Percentiles rank a stretch among this genome's conserved stretches.
Evolutionary conservation across 345 rosid species (phyloP).

Genomic region (Laguncularia racemosa): DNA sequence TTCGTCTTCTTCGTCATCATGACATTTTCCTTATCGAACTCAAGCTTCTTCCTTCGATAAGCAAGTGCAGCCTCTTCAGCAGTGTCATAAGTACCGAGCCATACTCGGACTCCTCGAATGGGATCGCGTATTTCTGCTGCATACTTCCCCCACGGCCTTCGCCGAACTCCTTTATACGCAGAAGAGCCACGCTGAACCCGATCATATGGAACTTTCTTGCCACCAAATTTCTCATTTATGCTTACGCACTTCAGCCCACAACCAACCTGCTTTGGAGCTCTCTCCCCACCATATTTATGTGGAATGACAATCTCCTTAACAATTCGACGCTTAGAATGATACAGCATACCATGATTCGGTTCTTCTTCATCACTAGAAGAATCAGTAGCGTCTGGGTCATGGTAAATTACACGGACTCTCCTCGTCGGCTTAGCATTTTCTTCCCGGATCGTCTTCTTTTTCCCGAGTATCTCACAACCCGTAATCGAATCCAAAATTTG

Average conservation of each 20-base stretch:
- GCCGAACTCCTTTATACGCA: conserved; percentile 33
- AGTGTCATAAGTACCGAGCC: conserved; percentile 49
- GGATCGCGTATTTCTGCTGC: conserved; percentile 51
- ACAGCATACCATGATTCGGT: not conserved
- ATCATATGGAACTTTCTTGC: conserved; percentile 1
- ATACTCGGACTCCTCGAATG: conserved; percentile 23
- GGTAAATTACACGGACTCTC: conserved; percentile 29
- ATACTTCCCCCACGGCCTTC: conserved; percentile 46
- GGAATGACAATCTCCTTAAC: conserved; percentile 25
- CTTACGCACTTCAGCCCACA: not conserved
- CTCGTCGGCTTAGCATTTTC: conserved; percentile 2
- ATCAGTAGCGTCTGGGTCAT: conserved; percentile 45
- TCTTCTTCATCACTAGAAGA: conserved; percentile 36
- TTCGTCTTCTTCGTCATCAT: conserved; percentile 9
- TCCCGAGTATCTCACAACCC: conserved; percentile 2
- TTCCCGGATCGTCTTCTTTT: conserved; percentile 5
- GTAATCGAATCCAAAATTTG: conserved; percentile 12
- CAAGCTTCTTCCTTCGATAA: conserved; percentile 29
- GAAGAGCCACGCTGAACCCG: conserved; percentile 5
- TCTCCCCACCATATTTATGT: not conserved
- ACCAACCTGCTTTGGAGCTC: not conserved
- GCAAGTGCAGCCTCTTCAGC: conserved; percentile 47
- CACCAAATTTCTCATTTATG: not conserved
- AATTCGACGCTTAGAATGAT: conserved; percentile 6
- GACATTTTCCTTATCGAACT: conserved; percentile 20